Base-by-base conservation (phyloP, 176 grass and related monocot species). In the Oryza glumipatula region DNA sequence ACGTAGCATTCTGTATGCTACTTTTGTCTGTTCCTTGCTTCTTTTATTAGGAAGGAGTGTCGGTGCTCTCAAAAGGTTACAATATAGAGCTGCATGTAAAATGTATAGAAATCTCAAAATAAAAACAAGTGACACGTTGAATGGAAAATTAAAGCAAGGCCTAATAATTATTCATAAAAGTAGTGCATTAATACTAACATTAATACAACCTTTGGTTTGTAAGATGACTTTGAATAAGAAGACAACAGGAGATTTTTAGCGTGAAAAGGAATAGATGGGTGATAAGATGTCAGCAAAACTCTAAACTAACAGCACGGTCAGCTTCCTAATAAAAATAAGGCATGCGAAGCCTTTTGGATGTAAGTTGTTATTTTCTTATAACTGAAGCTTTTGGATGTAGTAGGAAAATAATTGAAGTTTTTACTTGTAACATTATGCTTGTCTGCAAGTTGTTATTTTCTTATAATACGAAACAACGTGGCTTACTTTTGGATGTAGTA, bases 41-140 rank as follows among this genome's bases (percentile, higher is more conserved):
- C 93, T 94, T 87, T 98, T 88, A 89, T 86, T 98, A 72, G 96
- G 96, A 84, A 98, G 93, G 68, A 98, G 87, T 76, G 91, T 94
- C 7, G 91, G 93, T 78, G 83, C 78, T 90, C 89, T 90, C 8
- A 84, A 67, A 85, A 94, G 84, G 72, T 95, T 98, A 60, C 85
- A 92, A 88, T 95, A 95, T 41, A 98, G 82, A 81, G 78, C 96
- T 98, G 93, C 58, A 84, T 14, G n/a, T 44, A 68, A 73, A 83
- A 63, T 45, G 19, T 78, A 12, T n/a, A 58, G 54, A 58, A 21
- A 5, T 58, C 54, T 58, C 54, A 58, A 58, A 12, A 5, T 30
- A 19, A 4, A 73, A 83, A 76, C 30, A 67, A 38, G 26, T 78
- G 67, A 72, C 36, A 82, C 21, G 56, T 26, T 39, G 73, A 78